Evolutionary conservation across 257 asterid species (phyloP).

Genomic region (Solanum etuberosum): DNA sequence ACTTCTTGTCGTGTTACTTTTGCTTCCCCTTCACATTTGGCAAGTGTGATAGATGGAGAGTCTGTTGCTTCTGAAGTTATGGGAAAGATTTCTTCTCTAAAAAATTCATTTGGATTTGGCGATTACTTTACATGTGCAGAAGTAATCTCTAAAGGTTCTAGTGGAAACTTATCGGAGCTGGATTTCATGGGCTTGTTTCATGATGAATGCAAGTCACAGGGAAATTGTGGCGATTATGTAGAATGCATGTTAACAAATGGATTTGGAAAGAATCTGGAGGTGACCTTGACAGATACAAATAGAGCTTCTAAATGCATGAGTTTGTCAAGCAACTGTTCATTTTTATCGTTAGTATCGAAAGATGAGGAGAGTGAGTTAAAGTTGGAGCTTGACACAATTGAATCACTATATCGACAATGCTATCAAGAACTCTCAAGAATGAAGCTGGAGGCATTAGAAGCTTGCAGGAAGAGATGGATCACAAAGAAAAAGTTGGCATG

Average conservation of each 20-base stretch:
- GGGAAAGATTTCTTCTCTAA: slow-evolving; percentile 18
- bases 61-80: slow-evolving; percentile 24
- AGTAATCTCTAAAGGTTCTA: slow-evolving; percentile 10
- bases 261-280: slow-evolving; percentile 8
- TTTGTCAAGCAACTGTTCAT: slow-evolving; percentile 18
- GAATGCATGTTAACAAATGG: slow-evolving; percentile 18
- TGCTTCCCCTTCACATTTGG: slow-evolving; percentile 12
- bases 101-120: slow-evolving; percentile 4
- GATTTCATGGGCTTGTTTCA: slow-evolving; percentile 20
- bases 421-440: slow-evolving; percentile 14
- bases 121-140: slow-evolving; percentile 1
- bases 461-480: slow-evolving; percentile 38
- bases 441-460: slow-evolving; percentile 31
- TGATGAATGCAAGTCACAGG: slow-evolving; percentile 24
- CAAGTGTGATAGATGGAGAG: slow-evolving; percentile 7
- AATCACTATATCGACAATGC: slow-evolving; percentile 22
- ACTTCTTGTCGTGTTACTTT: slow-evolving; percentile 10
- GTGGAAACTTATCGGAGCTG: slow-evolving; percentile 22
- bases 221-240: slow-evolving; percentile 1
- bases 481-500: slow-evolving; percentile 15
- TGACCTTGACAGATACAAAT: slow-evolving; percentile 2
- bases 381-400: slow-evolving; percentile 22
- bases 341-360: slow-evolving; percentile 13
- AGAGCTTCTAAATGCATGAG: slow-evolving; percentile 11
- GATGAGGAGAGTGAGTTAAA: slow-evolving; percentile 12